Evolutionary conservation across 176 grass and related monocot species (phyloP).

Genomic region (Melocanna baccifera): DNA sequence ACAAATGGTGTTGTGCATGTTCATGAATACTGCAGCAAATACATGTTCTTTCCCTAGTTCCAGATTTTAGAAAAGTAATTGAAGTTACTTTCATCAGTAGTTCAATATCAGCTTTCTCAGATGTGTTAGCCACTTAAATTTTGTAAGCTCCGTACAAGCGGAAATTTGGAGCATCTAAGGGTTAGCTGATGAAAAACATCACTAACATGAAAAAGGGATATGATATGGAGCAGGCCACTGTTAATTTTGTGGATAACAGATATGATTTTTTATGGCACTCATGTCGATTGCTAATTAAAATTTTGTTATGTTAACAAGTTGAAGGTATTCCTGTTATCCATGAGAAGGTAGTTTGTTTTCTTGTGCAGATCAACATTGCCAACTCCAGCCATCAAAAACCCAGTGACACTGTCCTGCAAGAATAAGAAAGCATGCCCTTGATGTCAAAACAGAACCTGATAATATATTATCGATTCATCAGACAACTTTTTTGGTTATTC

Average conservation of each 20-base stretch:
- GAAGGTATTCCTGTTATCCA: slow-evolving; percentile 40
- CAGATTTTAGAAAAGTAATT: background rate
- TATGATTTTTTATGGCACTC: background rate
- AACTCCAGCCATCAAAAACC: slow-evolving; percentile 50
- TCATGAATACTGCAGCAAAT: background rate
- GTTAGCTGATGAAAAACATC: background rate
- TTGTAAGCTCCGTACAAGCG: background rate
- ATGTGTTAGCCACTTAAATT: background rate
- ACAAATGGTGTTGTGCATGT: too few species aligned
- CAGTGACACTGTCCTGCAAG: slow-evolving; percentile 43
- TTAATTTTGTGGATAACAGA: background rate
- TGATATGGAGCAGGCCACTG: background rate
- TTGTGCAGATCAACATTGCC: slow-evolving; percentile 53
- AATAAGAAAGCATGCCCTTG: background rate
- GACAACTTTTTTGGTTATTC: background rate
- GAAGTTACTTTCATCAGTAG: background rate
- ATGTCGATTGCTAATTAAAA: background rate
- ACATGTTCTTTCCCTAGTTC: background rate
- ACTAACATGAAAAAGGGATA: background rate
- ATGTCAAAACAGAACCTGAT: background rate
- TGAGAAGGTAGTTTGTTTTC: slow-evolving; percentile 46
- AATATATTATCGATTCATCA: background rate
- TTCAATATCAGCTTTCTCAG: background rate
- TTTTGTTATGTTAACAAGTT: background rate
- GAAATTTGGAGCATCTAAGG: background rate